Conservation (phyloP, 306 rosid species). For the Cicer cuneatum region DNA sequence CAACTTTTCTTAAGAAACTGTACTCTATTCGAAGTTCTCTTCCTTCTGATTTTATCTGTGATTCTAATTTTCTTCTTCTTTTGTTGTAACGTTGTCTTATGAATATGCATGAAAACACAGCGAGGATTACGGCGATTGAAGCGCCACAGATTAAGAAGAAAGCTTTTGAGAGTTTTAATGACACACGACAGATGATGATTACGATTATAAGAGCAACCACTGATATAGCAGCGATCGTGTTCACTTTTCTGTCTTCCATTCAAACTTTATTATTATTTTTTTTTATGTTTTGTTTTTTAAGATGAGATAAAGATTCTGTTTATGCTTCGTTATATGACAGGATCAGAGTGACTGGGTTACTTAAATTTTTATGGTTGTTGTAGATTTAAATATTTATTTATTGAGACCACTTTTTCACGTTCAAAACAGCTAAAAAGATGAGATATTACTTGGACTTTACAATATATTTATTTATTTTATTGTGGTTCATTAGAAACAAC, state of each 20-base stretch:
- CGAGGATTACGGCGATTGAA: constrained; percentile 58
- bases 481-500: constrained; percentile 17
- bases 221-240: constrained; percentile 50
- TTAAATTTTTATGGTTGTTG: neutral
- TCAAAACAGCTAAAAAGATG: constrained; percentile 7
- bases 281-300: constrained; percentile 2
- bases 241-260: constrained; percentile 79
- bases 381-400: neutral
- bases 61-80: constrained; percentile 57
- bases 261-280: constrained; percentile 41
- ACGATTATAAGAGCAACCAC: constrained; percentile 54
- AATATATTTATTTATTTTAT: neutral
- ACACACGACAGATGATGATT: constrained; percentile 58
- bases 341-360: neutral
- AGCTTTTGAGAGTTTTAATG: constrained; percentile 53
- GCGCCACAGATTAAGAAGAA: constrained; percentile 87
- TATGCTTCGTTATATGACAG: neutral
- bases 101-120: constrained; percentile 58
- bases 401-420: neutral
- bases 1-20: constrained; percentile 84
- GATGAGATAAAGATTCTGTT: constrained; percentile 10
- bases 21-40: constrained; percentile 89
- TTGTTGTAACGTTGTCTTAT: constrained; percentile 62
- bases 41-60: constrained; percentile 64
- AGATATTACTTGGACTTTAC: neutral